Conservation (phyloP, 176 grass and related monocot species). For the Elymus sibiricus region DNA sequence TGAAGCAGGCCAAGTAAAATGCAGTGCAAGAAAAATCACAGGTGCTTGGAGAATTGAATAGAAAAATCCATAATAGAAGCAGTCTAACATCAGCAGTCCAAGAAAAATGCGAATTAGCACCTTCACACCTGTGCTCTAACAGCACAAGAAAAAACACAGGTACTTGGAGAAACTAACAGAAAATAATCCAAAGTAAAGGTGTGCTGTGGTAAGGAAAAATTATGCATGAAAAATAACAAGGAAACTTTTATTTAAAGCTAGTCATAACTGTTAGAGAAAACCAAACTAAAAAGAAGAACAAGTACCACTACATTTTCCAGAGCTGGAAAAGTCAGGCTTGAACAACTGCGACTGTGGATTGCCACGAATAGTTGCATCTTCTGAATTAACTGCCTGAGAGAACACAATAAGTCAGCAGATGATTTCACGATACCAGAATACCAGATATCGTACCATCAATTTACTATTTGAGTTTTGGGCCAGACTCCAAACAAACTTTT, state of each 20-base stretch:
- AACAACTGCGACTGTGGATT: conserved; percentile 47
- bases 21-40: neutral
- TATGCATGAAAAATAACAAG: neutral
- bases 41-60: neutral
- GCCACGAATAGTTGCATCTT: conserved; percentile 33
- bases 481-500: neutral
- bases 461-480: neutral
- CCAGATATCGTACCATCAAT: neutral
- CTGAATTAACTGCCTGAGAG: conserved; percentile 58
- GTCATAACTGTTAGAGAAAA: neutral
- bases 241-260: neutral
- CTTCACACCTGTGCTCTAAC: neutral
- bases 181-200: neutral
- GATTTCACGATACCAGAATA: neutral
- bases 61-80: neutral
- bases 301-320: conserved; percentile 90
- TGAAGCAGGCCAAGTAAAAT: neutral
- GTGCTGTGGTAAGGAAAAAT: neutral
- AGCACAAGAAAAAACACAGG: neutral
- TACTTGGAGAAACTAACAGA: neutral
- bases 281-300: conserved; percentile 38
- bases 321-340: conserved; percentile 72
- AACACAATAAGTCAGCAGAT: conserved; percentile 19
- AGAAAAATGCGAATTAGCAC: neutral
- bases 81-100: neutral